These are phyloP conservation scores for Amphicarpaea edgeworthii DNA, from an alignment of 306 rosid species.

Conservation along the genomic window DNA sequence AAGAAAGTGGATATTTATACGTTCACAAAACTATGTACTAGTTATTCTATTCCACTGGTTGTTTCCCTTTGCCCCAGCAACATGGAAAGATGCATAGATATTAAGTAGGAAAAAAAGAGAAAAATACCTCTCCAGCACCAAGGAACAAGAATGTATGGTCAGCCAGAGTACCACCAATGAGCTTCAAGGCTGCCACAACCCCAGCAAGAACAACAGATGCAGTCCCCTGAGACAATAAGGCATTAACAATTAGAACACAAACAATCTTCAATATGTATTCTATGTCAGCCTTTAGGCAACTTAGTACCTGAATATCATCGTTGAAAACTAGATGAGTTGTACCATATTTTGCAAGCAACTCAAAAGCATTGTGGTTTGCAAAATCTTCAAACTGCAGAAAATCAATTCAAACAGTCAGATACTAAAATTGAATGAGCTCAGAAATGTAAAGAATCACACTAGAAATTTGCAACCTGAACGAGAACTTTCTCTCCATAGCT, in stretches of 20 bases:
- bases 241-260: not conserved
- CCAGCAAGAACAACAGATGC: conserved; percentile 33
- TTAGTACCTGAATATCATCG: conserved; percentile 26
- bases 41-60: not conserved
- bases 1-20: not conserved
- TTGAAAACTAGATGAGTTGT: conserved; percentile 26
- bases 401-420: not conserved
- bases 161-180: conserved; percentile 5
- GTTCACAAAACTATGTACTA: not conserved
- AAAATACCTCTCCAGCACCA: conserved; percentile 31
- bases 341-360: conserved; percentile 31
- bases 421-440: not conserved
- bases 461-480: conserved; percentile 4
- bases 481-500: conserved; percentile 29
- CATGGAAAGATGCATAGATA: not conserved
- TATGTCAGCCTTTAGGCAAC: not conserved
- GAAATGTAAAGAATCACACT: not conserved
- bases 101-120: not conserved
- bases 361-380: conserved; percentile 28
- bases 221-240: conserved; percentile 10
- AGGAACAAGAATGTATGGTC: conserved; percentile 24
- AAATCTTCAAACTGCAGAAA: conserved; percentile 28
- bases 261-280: not conserved
- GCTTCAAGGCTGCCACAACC: conserved; percentile 33
- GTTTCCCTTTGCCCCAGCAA: not conserved